Evolutionary conservation across 2,329 filamentous ascomycete species (phyloP), one percentile per base, ranked within the genome.

Genomic region (Colletotrichum sp.): DNA sequence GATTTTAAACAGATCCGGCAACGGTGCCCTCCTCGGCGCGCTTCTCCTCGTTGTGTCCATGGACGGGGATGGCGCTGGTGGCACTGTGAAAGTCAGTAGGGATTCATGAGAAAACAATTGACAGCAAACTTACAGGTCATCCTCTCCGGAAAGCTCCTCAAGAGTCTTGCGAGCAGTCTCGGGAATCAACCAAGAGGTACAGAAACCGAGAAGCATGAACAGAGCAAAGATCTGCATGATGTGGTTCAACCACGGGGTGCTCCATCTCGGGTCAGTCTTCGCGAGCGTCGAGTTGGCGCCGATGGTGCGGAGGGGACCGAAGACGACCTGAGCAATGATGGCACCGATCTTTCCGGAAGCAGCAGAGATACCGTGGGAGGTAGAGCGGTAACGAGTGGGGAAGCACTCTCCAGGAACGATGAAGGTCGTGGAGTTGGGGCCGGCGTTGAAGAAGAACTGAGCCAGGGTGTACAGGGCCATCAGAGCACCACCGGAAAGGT

Each of bases 351-450:
- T 93, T 16, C 91, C 91, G 1, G 89, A 88, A 0, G 91, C 91
- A 0, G 91, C 91, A 0, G 91, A 91, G 68, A 93, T 90, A 21
- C 91, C 91, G 79, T 92, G 91, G 72, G 90, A 92, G 0, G 91
- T 91, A 64, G 89, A 91, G 59, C 92, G 88, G 79, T 92, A 93
- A 76, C 89, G 87, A 3, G 92, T 93, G 0, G 91, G 91, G 81
- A 93, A 94, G 60, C 92, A 89, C 80, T 93, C 92, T 62, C 90
- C 92, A 1, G 92, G 91, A 18, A 93, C 89, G 67, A 93, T 90
- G 79, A 93, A 93, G 0, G 91, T 93, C 13, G 92, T 88, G 0
- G 90, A 91, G 79, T 93, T 93, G 60, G 91, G 90, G 8, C 91
- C 89, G 88, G 65, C 12, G 24, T 76, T 68, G 67, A 71, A 59